Evolutionary conservation across 768 basidiomycete genomes (phyloP).

Genomic region (Pluteus cervinus): DNA sequence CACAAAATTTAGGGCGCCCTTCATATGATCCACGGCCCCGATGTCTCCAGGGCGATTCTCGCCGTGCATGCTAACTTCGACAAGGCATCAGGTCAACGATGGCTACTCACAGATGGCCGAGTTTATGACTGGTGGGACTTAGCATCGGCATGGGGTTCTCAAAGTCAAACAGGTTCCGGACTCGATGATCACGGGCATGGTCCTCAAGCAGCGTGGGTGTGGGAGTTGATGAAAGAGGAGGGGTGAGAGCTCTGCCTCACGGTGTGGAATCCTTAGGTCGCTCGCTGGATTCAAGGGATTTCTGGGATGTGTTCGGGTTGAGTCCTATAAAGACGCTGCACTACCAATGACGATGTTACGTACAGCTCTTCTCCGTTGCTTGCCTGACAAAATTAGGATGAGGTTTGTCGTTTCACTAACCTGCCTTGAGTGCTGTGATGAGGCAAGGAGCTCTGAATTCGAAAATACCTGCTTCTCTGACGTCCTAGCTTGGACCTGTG

Average conservation of each 20-base stretch:
- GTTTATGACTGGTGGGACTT: conserved; percentile 71
- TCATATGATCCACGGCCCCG: conserved; percentile 57
- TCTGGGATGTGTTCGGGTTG: conserved; percentile 46
- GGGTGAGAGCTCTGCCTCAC: conserved; percentile 47
- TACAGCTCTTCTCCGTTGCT: no score
- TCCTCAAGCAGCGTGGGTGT: conserved; percentile 50
- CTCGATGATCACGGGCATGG: conserved; percentile 25
- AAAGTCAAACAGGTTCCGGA: no score
- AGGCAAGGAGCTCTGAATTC: no score
- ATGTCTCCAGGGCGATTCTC: conserved; percentile 53
- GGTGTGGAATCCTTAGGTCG: conserved; percentile 40
- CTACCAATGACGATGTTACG: no score
- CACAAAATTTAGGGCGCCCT: conserved; percentile 59
- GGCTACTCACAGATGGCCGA: conserved; percentile 49
- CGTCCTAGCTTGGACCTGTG: no score
- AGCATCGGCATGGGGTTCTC: conserved; percentile 45
- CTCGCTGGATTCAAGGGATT: conserved; percentile 54
- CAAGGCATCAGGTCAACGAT: conserved; percentile 44
- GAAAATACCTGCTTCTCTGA: no score
- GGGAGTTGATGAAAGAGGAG: conserved; percentile 51
- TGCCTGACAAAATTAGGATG: no score
- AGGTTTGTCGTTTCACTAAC: no score
- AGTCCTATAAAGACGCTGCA: conserved; percentile 36
- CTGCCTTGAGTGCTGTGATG: no score
- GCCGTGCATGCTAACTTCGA: conserved; percentile 43